phyloP scores from a whole-genome alignment of 768 basidiomycete genomes.

The Hericium rajendrae region DNA sequence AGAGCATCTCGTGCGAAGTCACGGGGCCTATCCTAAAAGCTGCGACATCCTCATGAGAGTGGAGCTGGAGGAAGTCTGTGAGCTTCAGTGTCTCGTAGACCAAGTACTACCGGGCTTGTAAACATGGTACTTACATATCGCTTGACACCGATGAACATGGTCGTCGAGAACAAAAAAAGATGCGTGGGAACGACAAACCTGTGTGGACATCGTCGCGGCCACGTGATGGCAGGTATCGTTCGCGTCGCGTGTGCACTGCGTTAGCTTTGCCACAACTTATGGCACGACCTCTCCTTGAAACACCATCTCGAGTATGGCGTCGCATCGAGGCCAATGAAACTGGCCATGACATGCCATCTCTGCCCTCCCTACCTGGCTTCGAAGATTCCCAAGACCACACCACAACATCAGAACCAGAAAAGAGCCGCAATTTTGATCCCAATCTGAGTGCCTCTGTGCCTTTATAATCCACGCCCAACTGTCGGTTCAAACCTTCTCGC shows the following conservation, averaged over 20 bases:
- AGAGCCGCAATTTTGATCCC: constrained; percentile 26
- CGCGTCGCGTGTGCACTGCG: neutral
- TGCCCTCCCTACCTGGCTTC: constrained; percentile 66
- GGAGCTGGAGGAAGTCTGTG: too few species aligned
- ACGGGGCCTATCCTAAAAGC: too few species aligned
- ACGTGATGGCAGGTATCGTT: neutral
- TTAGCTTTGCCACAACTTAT: neutral
- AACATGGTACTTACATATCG: too few species aligned
- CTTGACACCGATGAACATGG: too few species aligned
- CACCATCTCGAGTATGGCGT: constrained; percentile 78
- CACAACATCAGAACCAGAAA: constrained; percentile 22
- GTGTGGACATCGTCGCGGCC: neutral
- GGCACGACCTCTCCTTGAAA: constrained; percentile 37
- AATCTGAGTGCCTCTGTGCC: constrained; percentile 31
- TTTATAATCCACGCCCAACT: constrained; percentile 53
- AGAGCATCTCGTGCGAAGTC: too few species aligned
- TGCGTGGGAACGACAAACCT: neutral
- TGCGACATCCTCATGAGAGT: too few species aligned
- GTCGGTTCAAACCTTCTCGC: neutral
- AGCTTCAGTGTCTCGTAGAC: too few species aligned
- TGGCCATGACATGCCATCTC: constrained; percentile 67
- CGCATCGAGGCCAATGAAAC: constrained; percentile 66
- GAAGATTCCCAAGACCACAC: constrained; percentile 46
- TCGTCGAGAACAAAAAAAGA: too few species aligned
- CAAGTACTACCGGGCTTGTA: too few species aligned